Base-by-base conservation (phyloP, 257 asterid species). In the Ophiorrhiza pumila region DNA sequence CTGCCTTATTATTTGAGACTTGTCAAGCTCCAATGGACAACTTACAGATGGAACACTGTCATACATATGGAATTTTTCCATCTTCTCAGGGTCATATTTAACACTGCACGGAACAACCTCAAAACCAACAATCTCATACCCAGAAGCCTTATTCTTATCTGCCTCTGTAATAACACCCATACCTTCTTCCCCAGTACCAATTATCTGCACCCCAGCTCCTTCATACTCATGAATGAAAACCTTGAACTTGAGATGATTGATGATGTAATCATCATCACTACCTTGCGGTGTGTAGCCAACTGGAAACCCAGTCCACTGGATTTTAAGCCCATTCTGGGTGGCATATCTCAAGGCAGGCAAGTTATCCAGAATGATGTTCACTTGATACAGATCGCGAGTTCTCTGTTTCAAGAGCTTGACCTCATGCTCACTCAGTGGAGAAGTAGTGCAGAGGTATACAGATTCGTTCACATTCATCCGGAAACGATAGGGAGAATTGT, bases 281-380 rank as follows among this genome's bases (percentile, higher is more conserved):
- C 82, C 86, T 31, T 78, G 87, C 71, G 92, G 94, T 49, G 89
- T 80, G 74, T 80, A 90, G 12, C 96, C 96, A 72, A 90, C 84
- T 64, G 96, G 96, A 77, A 84, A 90, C 47, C 96, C 96, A 0
- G 95, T 88, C 96, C 96, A 88, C 75, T 88, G 92, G 61, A 88
- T 83, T 78, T 78, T 86, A 63, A 88, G 65, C 77, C 94, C 92
- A 70, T 90, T 86, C 68, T 88, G 90, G 83, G 74, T 77, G 80
- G 94, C 85, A 74, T 76, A 88, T 79, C 94, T 88, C 86, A 88
- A 77, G 64, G 91, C 94, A 77, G 96, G 96, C 75, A 90, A 86
- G 65, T 90, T 88, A 77, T 90, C 96, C 74, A 90, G 85, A 75
- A 85, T 88, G 86, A 90, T 84, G 83, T 90, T 90, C 77, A 90